Base-by-base conservation (phyloP, 352 stramenopile genomes). In the Aphanomyces cochlioides region DNA sequence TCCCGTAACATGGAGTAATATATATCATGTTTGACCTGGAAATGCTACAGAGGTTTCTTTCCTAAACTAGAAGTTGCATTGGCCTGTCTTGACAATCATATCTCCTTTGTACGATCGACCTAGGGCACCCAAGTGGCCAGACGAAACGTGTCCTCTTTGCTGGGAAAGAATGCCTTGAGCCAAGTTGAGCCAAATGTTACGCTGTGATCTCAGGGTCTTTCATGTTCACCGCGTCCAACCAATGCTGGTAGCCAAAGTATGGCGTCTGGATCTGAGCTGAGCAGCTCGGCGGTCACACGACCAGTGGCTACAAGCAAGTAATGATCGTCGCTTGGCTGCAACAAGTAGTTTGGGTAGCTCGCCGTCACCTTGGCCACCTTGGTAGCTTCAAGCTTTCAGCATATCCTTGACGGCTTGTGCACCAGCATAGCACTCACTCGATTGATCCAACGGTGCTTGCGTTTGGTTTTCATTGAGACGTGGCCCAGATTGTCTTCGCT, bases 241-340 rank as follows among this genome's bases (percentile, higher is more conserved):
- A 69, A 21, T 36, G 38, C 36, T 69, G 63, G 63, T 69, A 69
- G 63, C 63, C 63, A 60, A 59, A 69, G 41, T 69, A 69, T n/a
- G n/a, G n/a, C n/a, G n/a, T n/a, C n/a, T n/a, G 47, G 19, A 2
- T 54, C 39, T 21, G 37, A 19, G 4, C 21, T 34, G 3, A 63
- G 5, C 17, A 58, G 19, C 3, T 70, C 47, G 1, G 28, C 47
- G 5, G 61, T 1, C 3, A 63, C 36, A 7, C 7, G 3, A 15
- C 64, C 64, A 8, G 64, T 70, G 47, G 5, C 7, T 3, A 3
- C 4, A 37, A 61, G 64, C n/a, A 70, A 28, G 5, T 61, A 19
- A 38, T 70, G 64, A 41, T 70, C 64, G 39, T 61, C 36, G n/a
- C n/a, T n/a, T n/a, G n/a, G n/a, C n/a, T 67, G 39, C 5, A 57